Conservation (phyloP, 306 rosid genomes). For the Begonia peltatifolia region DNA sequence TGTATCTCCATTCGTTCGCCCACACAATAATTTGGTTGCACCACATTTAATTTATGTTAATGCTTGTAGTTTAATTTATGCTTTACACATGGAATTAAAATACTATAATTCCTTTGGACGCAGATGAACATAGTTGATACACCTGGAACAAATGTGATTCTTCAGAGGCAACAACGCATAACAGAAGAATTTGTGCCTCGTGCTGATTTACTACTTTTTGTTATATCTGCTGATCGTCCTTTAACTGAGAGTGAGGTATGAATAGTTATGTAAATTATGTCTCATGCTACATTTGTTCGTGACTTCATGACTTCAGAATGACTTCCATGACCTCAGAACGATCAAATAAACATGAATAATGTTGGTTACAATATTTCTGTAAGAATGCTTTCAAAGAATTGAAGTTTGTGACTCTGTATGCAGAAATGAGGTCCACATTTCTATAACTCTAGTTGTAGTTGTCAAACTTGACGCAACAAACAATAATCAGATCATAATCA, state of each 20-base stretch:
- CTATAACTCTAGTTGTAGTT: no score
- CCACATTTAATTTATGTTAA: not conserved
- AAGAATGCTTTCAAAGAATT: no score
- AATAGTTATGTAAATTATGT: not conserved
- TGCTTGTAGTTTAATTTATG: slow-evolving; percentile 1
- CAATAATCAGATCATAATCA: not conserved
- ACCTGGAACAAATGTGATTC: slow-evolving; percentile 99
- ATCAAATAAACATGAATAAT: not conserved
- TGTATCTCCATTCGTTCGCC: not conserved
- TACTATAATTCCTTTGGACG: slow-evolving; percentile 8
- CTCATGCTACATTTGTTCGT: not conserved
- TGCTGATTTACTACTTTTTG: slow-evolving; percentile 91
- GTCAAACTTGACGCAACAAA: no score
- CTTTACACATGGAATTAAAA: not conserved
- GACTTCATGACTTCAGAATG: not conserved
- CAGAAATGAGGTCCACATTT: no score
- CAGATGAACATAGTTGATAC: slow-evolving; percentile 95
- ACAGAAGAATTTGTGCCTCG: slow-evolving; percentile 98
- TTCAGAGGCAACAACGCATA: slow-evolving; percentile 88
- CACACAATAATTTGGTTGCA: no score
- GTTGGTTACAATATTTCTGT: no score
- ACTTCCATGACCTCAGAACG: not conserved
- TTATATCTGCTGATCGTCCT: slow-evolving; percentile 94
- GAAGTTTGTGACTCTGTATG: no score
- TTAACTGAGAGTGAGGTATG: slow-evolving; percentile 95